Evolutionary conservation across 352 stramenopile genomes (phyloP).

Genomic region (Globisporangium abappressorium): DNA sequence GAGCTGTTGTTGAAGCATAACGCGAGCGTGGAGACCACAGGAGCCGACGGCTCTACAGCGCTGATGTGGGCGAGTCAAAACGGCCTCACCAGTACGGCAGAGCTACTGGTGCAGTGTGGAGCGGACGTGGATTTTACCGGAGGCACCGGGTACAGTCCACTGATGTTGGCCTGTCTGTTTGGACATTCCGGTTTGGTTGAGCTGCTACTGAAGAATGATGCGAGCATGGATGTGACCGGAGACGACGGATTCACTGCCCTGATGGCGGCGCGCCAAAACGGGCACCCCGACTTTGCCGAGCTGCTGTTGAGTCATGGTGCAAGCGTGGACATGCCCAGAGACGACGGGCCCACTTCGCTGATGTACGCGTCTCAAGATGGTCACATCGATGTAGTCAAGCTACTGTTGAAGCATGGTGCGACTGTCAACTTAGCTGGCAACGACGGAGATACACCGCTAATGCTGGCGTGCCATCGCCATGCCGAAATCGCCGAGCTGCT

Average conservation of each 20-base stretch:
- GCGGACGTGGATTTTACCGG: not conserved
- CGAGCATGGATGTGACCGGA: not conserved
- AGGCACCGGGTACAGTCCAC: not conserved
- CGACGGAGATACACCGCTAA: not conserved
- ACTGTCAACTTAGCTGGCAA: slow-evolving; percentile 1
- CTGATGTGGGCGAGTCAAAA: not conserved
- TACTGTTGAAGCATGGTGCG: slow-evolving; percentile 2
- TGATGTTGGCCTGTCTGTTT: not conserved
- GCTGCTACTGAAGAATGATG: not conserved
- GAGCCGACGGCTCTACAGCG: not conserved
- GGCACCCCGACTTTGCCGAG: not conserved
- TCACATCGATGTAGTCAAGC: not conserved
- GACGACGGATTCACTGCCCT: not conserved
- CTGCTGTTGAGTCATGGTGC: not conserved
- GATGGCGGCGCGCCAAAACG: not conserved
- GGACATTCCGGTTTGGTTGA: not conserved
- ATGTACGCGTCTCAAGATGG: slow-evolving; percentile 5
- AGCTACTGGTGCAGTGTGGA: not conserved
- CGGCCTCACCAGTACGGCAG: not conserved
- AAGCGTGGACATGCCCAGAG: not conserved
- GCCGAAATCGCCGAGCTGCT: not conserved
- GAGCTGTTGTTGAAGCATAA: not conserved
- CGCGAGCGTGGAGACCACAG: not conserved
- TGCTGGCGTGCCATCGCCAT: not conserved
- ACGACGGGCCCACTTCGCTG: slow-evolving; percentile 6